Evolutionary conservation across 2,329 filamentous ascomycete species (phyloP), one percentile per base, ranked within the genome.

Genomic region (Gnomoniopsis smithogilvyi): DNA sequence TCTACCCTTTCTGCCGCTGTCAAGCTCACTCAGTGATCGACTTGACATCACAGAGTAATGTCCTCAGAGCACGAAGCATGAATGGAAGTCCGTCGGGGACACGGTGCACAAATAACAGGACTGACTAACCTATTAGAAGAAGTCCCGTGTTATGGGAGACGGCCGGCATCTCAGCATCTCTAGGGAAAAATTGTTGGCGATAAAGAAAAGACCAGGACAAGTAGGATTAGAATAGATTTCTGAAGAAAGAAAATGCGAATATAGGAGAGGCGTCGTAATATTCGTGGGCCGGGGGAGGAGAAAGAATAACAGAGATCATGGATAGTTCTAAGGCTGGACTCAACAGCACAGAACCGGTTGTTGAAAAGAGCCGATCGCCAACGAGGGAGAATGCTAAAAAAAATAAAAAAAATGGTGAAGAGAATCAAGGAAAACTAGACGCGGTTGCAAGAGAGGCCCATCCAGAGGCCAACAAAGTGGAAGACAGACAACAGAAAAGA

Each of bases 161-260:
- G 69, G 47, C 70, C 67, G 67, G 67, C 70, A 73, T 72, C 68
- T 70, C 68, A 70, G 59, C 69, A 67, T 68, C 59, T 68, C 36
- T 41, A 41, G 15, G 15, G 4, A n/a, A 12, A 41, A 41, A 41
- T 41, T 30, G 26, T 8, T 4, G 26, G 26, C 26, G 8, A 30
- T 8, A 8, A 30, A 30, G n/a, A 30, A 30, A 30, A 30, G 36
- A n/a, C 36, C 36, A 15, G 11, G 36, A 12, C 6, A 41, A n/a
- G 17, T 41, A 41, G 17, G 4, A 15, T 41, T 66, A 63, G 64
- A 67, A 65, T 62, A 65, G 63, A 65, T 60, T 56, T 65, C 36
- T 30, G 36, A 33, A n/a, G 34, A 57, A 60, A 62, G 59, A 60
- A 57, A 56, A 41, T 61, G 64, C 66, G 22, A 30, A 54, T 54